phyloP scores from a whole-genome alignment of 1,139 yeast species.

The Sugiyamaella grinbergsii region DNA sequence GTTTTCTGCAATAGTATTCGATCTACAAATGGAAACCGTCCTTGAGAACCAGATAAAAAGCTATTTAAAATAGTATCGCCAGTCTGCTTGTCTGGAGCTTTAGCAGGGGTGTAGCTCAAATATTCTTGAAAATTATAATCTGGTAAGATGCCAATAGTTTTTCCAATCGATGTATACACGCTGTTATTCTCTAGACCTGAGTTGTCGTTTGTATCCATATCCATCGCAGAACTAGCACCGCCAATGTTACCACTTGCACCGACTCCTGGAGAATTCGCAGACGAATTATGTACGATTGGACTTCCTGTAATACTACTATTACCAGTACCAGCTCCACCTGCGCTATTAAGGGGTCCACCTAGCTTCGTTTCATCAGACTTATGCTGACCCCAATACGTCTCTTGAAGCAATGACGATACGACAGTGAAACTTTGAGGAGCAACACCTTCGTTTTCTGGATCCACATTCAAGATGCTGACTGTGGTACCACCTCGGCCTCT shows the following conservation, averaged over 20 bases:
- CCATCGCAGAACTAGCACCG: slow-evolving; percentile 1
- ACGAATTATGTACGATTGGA: neutral
- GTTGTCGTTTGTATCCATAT: neutral
- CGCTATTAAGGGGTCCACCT: slow-evolving; percentile 7
- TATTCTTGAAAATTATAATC: slow-evolving; percentile 36
- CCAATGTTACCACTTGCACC: slow-evolving; percentile 16
- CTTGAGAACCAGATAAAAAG: slow-evolving; percentile 29
- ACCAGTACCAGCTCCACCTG: slow-evolving; percentile 19
- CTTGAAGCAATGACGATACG: slow-evolving; percentile 37
- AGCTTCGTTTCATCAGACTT: slow-evolving; percentile 13
- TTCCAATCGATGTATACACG: slow-evolving; percentile 22
- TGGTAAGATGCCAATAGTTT: slow-evolving; percentile 30
- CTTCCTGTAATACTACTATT: slow-evolving; percentile 16
- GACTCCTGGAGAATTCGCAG: slow-evolving; percentile 3
- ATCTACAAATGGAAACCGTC: slow-evolving; percentile 33
- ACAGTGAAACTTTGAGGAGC: slow-evolving; percentile 38
- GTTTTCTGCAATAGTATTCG: slow-evolving; percentile 27
- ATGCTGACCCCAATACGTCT: slow-evolving; percentile 34
- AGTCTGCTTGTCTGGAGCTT: slow-evolving; percentile 28
- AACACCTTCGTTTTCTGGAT: slow-evolving; percentile 28
- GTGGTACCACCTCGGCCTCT: slow-evolving; percentile 22
- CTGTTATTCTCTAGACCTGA: neutral
- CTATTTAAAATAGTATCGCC: slow-evolving; percentile 29
- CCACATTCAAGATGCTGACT: slow-evolving; percentile 34
- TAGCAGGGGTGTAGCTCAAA: slow-evolving; percentile 29